Percentiles rank a stretch among this genome's conserved stretches.
These are phyloP conservation scores for Phytophthora niederhauseri DNA, from an alignment of 352 stramenopile species.

Conservation along the genomic window DNA sequence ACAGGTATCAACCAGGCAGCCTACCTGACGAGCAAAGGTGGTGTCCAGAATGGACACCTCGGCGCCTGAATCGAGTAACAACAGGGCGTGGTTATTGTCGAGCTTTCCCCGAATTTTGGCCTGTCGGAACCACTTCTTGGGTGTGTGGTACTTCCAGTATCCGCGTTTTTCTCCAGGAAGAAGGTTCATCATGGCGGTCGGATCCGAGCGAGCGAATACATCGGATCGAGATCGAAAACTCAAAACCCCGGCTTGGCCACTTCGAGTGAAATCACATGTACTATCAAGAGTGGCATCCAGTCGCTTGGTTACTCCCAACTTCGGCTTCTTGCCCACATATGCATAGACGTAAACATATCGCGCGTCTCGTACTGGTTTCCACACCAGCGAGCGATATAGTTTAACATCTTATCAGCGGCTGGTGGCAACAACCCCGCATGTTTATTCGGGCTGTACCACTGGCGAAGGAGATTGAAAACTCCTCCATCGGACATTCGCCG, in stretches of 20 bases:
- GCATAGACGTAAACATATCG: background rate
- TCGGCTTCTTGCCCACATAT: background rate
- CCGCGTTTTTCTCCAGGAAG: conserved; percentile 23
- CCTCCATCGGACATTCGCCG: background rate
- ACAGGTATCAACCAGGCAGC: conserved; percentile 15
- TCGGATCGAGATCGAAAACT: background rate
- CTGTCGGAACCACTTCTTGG: conserved; percentile 29
- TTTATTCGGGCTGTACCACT: background rate
- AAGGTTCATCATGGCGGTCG: background rate
- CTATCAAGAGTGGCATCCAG: background rate
- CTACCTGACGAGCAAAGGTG: background rate
- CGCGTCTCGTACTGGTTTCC: conserved; percentile 1
- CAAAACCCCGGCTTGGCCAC: background rate
- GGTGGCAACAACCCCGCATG: background rate
- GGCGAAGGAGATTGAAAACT: background rate
- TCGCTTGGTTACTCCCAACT: background rate
- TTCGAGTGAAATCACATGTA: background rate
- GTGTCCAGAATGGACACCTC: conserved; percentile 31
- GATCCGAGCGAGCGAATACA: too few relatives aligned
- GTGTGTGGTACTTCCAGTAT: conserved; percentile 27
- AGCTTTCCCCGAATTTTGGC: conserved; percentile 21
- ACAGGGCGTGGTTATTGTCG: conserved; percentile 17
- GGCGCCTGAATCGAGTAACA: conserved; percentile 31
- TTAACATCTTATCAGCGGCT: background rate
- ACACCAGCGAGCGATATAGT: background rate